Evolutionary conservation across 1,139 yeast species (phyloP).

Genomic region (Candida albicans): DNA sequence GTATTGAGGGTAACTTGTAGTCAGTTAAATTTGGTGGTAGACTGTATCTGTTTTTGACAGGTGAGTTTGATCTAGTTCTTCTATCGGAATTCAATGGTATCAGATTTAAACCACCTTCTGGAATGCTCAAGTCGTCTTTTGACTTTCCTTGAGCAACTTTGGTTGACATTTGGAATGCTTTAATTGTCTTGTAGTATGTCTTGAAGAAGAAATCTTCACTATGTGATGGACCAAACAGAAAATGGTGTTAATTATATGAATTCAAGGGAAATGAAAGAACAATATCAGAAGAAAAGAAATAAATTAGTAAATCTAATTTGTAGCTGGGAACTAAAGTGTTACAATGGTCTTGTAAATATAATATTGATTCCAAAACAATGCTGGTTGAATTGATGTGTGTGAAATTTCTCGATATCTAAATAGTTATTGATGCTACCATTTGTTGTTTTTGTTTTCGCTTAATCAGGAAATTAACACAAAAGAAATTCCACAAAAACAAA

Average conservation of each 20-base stretch:
- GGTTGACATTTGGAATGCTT: not conserved
- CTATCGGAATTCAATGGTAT: constrained; percentile 14
- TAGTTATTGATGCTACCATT: not conserved
- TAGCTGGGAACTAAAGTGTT: no score
- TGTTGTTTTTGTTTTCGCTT: constrained; percentile 12
- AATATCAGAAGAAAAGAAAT: not conserved
- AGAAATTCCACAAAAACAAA: no score
- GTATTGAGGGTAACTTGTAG: constrained; percentile 25
- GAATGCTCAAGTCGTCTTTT: constrained; percentile 22
- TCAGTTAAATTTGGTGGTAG: constrained; percentile 26
- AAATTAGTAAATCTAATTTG: no score
- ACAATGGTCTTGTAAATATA: no score
- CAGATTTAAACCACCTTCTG: constrained; percentile 1
- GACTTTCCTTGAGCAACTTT: constrained; percentile 13
- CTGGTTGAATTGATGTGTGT: constrained; percentile 1
- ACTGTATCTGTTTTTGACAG: constrained; percentile 27
- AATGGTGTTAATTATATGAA: no score
- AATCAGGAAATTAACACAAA: constrained; percentile 11
- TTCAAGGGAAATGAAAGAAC: not conserved
- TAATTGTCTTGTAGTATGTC: not conserved
- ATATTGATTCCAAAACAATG: not conserved
- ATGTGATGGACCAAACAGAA: no score
- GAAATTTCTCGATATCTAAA: not conserved
- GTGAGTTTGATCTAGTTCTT: constrained; percentile 34
- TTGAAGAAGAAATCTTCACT: not conserved